phyloP scores from a whole-genome alignment of 768 basidiomycete genomes.

The Phaeolepiota aurea region DNA sequence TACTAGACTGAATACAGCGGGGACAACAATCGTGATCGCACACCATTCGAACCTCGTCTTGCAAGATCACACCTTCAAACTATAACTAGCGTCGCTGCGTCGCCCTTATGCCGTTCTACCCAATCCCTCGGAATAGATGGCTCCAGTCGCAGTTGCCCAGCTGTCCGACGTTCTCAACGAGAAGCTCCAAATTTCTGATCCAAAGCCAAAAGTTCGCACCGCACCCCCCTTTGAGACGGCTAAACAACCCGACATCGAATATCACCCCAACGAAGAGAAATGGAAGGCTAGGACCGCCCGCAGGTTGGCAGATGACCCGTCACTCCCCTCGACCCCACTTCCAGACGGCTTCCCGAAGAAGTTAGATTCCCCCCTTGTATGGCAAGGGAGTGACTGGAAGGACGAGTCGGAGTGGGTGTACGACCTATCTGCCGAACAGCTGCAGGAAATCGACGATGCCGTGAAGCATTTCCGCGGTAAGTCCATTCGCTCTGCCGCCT shows the following conservation, averaged over 20 bases:
- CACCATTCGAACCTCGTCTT: background rate
- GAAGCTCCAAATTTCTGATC: background rate
- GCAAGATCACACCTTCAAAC: background rate
- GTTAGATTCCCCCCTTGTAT: slow-evolving; percentile 27
- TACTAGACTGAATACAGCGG: too few species aligned
- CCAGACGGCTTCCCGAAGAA: slow-evolving; percentile 27
- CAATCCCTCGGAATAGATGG: background rate
- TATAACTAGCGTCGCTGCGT: too few species aligned
- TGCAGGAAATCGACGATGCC: slow-evolving; percentile 28
- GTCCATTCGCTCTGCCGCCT: too few species aligned
- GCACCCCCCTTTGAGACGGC: slow-evolving; percentile 1
- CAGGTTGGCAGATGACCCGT: slow-evolving; percentile 24
- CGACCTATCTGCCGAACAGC: slow-evolving; percentile 18
- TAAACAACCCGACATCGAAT: slow-evolving; percentile 26
- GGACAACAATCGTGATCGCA: too few species aligned
- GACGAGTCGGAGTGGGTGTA: slow-evolving; percentile 32
- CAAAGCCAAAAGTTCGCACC: background rate
- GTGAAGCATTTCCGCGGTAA: slow-evolving; percentile 22
- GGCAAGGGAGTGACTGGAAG: slow-evolving; percentile 35
- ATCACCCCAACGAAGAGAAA: slow-evolving; percentile 28
- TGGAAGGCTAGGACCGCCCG: slow-evolving; percentile 28
- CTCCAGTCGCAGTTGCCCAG: background rate
- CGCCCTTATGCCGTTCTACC: too few species aligned
- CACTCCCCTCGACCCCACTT: slow-evolving; percentile 16
- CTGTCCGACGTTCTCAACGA: background rate